Evolutionary conservation across 345 rosid genomes (phyloP).

Genomic region (Durio zibethinus): DNA sequence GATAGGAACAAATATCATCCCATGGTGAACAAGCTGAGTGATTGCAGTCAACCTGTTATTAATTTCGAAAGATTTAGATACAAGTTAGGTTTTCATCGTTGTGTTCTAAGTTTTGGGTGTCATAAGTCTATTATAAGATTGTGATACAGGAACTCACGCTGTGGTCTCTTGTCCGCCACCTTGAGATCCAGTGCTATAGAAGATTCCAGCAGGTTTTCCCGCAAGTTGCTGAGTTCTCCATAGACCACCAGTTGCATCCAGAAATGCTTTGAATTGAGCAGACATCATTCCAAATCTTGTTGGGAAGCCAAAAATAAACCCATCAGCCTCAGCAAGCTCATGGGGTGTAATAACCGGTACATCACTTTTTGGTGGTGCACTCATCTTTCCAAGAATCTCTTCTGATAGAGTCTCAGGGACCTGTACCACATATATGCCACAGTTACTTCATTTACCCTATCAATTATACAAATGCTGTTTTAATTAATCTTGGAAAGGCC

Average conservation of each 20-base stretch:
- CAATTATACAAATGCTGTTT: neutral
- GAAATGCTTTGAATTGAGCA: slow-evolving; percentile 94
- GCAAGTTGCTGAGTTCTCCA: slow-evolving; percentile 96
- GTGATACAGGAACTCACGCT: slow-evolving; percentile 55
- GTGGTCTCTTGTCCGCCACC: slow-evolving; percentile 99
- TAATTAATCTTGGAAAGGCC: neutral
- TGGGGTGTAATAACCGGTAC: slow-evolving; percentile 67
- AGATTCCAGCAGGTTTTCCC: slow-evolving; percentile 94
- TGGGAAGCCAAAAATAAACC: slow-evolving; percentile 86
- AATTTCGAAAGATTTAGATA: neutral
- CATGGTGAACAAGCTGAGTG: slow-evolving; percentile 96
- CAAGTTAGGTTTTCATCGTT: neutral
- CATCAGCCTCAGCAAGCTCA: slow-evolving; percentile 90
- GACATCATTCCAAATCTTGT: slow-evolving; percentile 99
- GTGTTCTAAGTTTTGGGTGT: neutral
- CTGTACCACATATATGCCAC: slow-evolving; percentile 28
- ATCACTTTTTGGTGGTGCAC: slow-evolving; percentile 87
- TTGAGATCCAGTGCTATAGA: slow-evolving; percentile 96
- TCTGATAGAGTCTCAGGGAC: slow-evolving; percentile 88
- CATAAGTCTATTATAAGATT: neutral
- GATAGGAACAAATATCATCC: slow-evolving; percentile 86
- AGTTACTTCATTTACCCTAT: neutral
- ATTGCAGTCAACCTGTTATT: slow-evolving; percentile 77
- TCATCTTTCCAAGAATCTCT: slow-evolving; percentile 79
- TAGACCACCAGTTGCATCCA: slow-evolving; percentile 90